Base-by-base conservation (phyloP, 2,329 filamentous ascomycete genomes). In the Pseudogymnoascus sp. region DNA sequence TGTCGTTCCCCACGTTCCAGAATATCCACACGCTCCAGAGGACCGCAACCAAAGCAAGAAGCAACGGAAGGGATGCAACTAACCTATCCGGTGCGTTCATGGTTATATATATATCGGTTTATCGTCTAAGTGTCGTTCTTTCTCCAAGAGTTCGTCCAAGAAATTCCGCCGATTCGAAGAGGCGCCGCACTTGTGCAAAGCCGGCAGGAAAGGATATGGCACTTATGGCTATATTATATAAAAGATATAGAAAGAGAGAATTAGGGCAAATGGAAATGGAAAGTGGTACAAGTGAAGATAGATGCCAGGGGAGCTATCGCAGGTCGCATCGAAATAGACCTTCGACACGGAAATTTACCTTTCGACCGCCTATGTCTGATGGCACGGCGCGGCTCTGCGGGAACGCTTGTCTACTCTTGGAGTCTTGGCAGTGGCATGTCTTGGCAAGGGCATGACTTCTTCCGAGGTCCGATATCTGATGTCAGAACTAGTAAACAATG, bases 81-180 rank as follows among this genome's bases (percentile, higher is more conserved):
- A 76, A 83, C 81, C 79, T 77, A 67, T 81, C 79, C 69, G 79
- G 79, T 17, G 79, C 79, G 73, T 84, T 84, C 82, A 83, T 84
- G 26, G 23, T 61, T 26, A 64, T 53, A 53, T 53, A 53, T 53
- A 53, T 53, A 53, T 53, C 44, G 23, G 15, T 53, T 53, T 53
- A 53, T 53, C 47, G 47, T 53, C 47, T 31, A 53, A 53, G 15
- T 11, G 26, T 53, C 47, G 47, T 31, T 26, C 5, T 17, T 53
- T 31, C 26, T 53, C 26, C 47, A 19, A n/a, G 15, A 53, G 11
- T 17, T 31, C 44, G 8, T 50, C 44, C 44, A 50, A 50, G n/a
- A 42, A 42, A 42, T 19, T 44, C 40, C 40, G 40, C 19, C 19
- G 17, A 4, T 1, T 44, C 4, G 19, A 7, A 19, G 26, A 7